Evolutionary conservation across 1,284 basidiomycete genomes (phyloP), one percentile per base, ranked within the genome.

Genomic region (Thecaphora thlaspeos): DNA sequence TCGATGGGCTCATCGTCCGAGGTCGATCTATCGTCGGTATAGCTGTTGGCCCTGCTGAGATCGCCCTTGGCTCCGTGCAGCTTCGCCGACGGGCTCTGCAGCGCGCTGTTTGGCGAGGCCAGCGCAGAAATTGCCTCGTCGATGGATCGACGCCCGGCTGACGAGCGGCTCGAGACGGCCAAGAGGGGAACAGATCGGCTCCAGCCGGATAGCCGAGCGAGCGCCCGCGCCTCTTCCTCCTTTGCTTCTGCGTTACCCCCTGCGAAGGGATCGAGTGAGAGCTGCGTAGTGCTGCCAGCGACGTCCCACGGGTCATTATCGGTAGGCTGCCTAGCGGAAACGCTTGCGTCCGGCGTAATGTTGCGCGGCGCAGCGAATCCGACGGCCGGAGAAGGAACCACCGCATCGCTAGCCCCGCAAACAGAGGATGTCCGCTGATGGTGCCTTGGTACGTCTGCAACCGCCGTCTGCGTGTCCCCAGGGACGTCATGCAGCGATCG

Each of bases 191-290:
- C n/a, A n/a, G 32, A 7, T 7, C 11, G 11, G 32, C 32, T 53
- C 61, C 61, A 64, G 14, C 49, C 41, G 0, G 47, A 43, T 5
- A 64, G 36, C 11, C 43, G 19, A 4, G 46, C 34, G 17, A 45
- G 42, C 4, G 61, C 61, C 37, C 42, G 34, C 4, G 56, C 47
- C 36, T 64, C 61, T 28, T 64, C 61, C 14, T 50, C 22, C 41
- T 64, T 56, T 15, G 61, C 61, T 34, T 60, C 48, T 0, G 50
- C 43, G 30, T 64, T 47, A 12, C 61, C 61, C 1, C 32, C 32
- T 3, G 15, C 32, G 17, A 34, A 34, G 4, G 32, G 32, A 14
- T 34, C 32, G 11, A 34, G 15, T 8, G 32, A 15, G 3, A 34
- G 32, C 32, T 34, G 32, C 32, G 17, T 34, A 8, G n/a, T n/a